Conservation (phyloP, 139 green algal species). For the Pycnococcus provasolii region DNA sequence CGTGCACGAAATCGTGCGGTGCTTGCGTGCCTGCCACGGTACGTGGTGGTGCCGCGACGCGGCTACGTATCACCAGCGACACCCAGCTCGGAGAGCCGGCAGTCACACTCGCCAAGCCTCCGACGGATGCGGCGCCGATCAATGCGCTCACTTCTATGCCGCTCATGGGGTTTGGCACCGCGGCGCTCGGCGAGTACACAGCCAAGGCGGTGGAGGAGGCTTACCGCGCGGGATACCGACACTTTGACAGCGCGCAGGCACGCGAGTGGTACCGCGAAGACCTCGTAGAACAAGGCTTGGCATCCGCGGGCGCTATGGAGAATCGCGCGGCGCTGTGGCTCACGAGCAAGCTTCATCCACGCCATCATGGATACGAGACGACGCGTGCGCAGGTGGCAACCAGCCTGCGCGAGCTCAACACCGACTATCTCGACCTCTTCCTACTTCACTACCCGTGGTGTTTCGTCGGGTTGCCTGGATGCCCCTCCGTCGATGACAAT, state of each 20-base stretch:
- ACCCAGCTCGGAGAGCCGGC: background rate
- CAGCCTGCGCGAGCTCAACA: slow-evolving; percentile 43
- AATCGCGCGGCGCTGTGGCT: slow-evolving; percentile 55
- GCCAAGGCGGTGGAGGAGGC: slow-evolving; percentile 42
- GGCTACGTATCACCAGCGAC: background rate
- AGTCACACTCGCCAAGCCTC: background rate
- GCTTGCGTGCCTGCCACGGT: too few relatives aligned
- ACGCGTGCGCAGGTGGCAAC: slow-evolving; percentile 29
- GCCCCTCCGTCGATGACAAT: slow-evolving; percentile 29
- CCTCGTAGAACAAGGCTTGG: slow-evolving; percentile 41
- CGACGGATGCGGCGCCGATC: background rate
- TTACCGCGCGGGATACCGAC: slow-evolving; percentile 46
- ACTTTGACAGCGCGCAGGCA: slow-evolving; percentile 58
- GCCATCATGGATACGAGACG: slow-evolving; percentile 46
- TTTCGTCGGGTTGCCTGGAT: slow-evolving; percentile 33
- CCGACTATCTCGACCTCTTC: slow-evolving; percentile 61
- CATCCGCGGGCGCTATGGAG: slow-evolving; percentile 23
- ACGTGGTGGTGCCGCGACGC: too few relatives aligned
- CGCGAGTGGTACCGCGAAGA: slow-evolving; percentile 71
- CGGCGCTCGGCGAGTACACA: slow-evolving; percentile 49
- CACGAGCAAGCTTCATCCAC: slow-evolving; percentile 70
- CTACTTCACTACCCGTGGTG: slow-evolving; percentile 76
- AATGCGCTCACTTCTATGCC: background rate
- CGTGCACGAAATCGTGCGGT: too few relatives aligned
- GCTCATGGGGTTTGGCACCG: slow-evolving; percentile 64